Base-by-base conservation (phyloP, 345 rosid species). In the Salix arbutifolia region DNA sequence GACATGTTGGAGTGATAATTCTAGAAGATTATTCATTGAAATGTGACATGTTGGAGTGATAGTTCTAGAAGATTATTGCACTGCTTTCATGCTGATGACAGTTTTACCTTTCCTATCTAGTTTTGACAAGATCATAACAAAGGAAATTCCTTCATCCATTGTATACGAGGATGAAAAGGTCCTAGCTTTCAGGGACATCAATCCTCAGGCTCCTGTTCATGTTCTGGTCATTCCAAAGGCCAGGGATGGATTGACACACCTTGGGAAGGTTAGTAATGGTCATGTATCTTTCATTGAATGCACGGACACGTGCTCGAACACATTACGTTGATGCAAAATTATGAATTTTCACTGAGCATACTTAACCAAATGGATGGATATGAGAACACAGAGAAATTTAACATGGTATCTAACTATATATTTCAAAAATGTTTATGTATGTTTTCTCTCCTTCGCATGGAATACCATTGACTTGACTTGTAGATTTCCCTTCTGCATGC, bases 111-210 rank as follows among this genome's bases (percentile, higher is more conserved):
- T 38, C 68, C 44, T 72, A 44, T 79, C 67, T 85, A 93, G 97
- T 78, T 95, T 88, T 65, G 98, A 95, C 87, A 91, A 93, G 91
- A 95, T 95, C 78, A 89, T 95, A 87, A 85, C 93, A 2, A 95
- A 91, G 68, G 94, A 89, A 84, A 93, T 95, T 73, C 91, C 97
- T 42, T 89, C 99, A 23, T 84, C 89, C 68, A 90, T 91, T 73
- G 91, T 95, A 10, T 95, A 95, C 26, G 99, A 95, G 90, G 97
- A 95, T 83, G 94, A 95, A 21, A 85, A 74, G 50, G 81, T 81
- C 40, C 75, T 81, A 18, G 84, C 84, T 26, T 81, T 81, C 58
- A 74, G 76, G 5, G 84, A 81, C 31, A 70, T 81, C 50, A 81
- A 56, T 69, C 84, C 84, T 74, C 84, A 81, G 37, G 84, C 84